Base-by-base conservation (phyloP, 2,329 filamentous ascomycete species). In the Graphilbum fragrans region DNA sequence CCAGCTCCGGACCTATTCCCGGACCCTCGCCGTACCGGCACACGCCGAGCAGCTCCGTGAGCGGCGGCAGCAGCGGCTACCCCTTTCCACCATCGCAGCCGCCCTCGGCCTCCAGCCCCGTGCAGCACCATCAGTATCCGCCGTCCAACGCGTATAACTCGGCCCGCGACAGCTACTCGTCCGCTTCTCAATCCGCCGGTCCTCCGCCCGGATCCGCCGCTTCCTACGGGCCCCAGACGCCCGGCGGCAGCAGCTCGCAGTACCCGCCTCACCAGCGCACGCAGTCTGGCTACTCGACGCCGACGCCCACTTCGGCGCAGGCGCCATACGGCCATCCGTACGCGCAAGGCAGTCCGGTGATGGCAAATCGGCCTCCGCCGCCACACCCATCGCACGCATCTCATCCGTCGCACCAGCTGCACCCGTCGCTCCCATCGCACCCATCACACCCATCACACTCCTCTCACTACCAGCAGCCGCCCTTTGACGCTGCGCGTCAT, bases 251-350 rank as follows among this genome's bases (percentile, higher is more conserved):
- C n/a, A n/a, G n/a, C n/a, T n/a, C n/a, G n/a, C n/a, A n/a, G n/a
- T n/a, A n/a, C 9, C 61, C 63, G 42, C 49, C 44, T 5, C 60
- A 69, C 42, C 66, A 67, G 46, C 60, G 73, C 50, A 74, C 75
- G 34, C 70, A 70, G 42, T 80, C 75, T 19, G 61, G 68, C 6
- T 71, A 78, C 42, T 78, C 75, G 12, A 70, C 67, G 21, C 62
- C 72, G 11, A 80, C 76, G 29, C 74, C 74, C n/a, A 77, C 72
- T 7, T 77, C 74, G 32, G 69, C 74, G 34, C 41, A 35, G 18
- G 33, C 29, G 23, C 39, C 22, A 25, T 36, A 42, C 18, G 29
- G 67, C 12, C 56, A 61, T 41, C 63, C 69, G 22, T 73, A 69
- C 47, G 57, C 54, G 20, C 71, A 74, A 46, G 66, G 65, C 32